Percentiles rank a stretch among this genome's conserved stretches.
Conservation (phyloP, 768 basidiomycete genomes). For the Lactarius sanguifluus region DNA sequence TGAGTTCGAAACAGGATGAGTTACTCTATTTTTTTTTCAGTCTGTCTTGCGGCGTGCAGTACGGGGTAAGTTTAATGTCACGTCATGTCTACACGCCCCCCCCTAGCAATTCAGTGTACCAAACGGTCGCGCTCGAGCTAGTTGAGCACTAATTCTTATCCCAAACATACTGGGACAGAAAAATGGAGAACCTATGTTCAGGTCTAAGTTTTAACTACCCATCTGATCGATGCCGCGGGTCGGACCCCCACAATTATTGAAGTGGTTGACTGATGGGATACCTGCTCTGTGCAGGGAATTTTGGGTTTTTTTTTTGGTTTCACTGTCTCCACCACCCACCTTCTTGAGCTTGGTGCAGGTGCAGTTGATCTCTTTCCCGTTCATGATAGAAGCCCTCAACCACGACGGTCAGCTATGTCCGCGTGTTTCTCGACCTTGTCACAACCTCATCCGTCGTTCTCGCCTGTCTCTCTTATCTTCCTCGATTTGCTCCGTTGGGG, state of each 20-base stretch:
- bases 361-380: not conserved
- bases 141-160: not conserved
- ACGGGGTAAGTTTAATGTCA: not conserved
- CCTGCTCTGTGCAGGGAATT: not conserved
- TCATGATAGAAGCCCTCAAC: not conserved
- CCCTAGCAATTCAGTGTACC: not conserved
- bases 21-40: not conserved
- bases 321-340: not conserved
- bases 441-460: not conserved
- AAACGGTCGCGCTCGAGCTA: not conserved
- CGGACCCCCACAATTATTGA: not conserved
- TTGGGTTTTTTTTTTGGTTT: not conserved
- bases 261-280: not conserved
- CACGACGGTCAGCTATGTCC: not conserved
- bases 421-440: not conserved
- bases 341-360: not conserved
- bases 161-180: not conserved
- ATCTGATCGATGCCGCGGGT: conserved; percentile 9
- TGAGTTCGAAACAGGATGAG: not conserved
- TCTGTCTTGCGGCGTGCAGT: not conserved
- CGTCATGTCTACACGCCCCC: not conserved
- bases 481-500: not conserved
- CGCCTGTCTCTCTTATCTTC: not conserved
- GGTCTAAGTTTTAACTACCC: conserved; percentile 8
- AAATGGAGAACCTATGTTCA: not conserved